These are phyloP conservation scores for Polytrichum formosum DNA, from an alignment of 225 moss, liverwort and hornwort species.

Conservation along the genomic window DNA sequence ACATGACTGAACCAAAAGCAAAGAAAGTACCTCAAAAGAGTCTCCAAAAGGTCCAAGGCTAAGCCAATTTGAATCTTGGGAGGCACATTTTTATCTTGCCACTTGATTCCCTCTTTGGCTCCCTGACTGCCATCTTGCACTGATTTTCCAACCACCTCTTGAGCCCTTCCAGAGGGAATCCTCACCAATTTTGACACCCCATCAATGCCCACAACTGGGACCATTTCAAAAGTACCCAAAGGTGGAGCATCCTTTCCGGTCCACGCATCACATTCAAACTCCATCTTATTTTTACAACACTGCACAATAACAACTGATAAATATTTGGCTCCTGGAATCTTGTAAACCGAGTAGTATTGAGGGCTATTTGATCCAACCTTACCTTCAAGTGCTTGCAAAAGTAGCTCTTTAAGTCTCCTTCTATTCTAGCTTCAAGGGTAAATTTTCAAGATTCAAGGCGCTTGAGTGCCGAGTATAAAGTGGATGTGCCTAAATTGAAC, in stretches of 20 bases:
- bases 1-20: too few relatives aligned
- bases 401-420: too few relatives aligned
- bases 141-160: slow-evolving; percentile 71
- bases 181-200: slow-evolving; percentile 82
- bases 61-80: slow-evolving; percentile 84
- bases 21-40: slow-evolving; percentile 65
- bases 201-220: slow-evolving; percentile 71
- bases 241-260: slow-evolving; percentile 64
- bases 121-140: slow-evolving; percentile 84
- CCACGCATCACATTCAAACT: slow-evolving; percentile 90
- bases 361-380: too few relatives aligned
- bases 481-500: too few relatives aligned
- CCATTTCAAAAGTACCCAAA: slow-evolving; percentile 76
- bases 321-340: too few relatives aligned
- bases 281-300: slow-evolving; percentile 70
- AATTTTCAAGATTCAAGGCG: too few relatives aligned
- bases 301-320: slow-evolving; percentile 25
- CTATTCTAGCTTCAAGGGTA: too few relatives aligned
- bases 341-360: too few relatives aligned
- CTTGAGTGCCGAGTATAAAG: too few relatives aligned
- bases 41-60: slow-evolving; percentile 88
- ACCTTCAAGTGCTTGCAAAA: too few relatives aligned
- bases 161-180: slow-evolving; percentile 75
- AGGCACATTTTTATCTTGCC: slow-evolving; percentile 92
- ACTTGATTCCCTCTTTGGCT: slow-evolving; percentile 93